Conservation (phyloP, 2,329 filamentous ascomycete genomes). For the Paraconiothyrium brasiliense region DNA sequence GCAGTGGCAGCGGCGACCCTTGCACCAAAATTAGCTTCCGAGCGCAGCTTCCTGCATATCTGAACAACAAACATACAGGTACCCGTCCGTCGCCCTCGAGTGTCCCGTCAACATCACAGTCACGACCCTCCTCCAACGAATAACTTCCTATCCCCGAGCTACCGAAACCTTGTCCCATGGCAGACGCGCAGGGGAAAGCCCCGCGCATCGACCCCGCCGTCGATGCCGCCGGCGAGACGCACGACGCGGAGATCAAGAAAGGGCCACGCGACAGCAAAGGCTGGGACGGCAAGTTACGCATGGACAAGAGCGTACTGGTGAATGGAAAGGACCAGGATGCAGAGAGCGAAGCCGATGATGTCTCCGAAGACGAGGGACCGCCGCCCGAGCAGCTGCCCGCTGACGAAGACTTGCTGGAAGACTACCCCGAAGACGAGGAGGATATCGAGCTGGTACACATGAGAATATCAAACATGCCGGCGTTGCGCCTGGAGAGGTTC, state of each 20-base stretch:
- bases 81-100: not conserved
- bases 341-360: constrained; percentile 78
- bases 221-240: constrained; percentile 29
- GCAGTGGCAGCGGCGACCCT: constrained; percentile 2
- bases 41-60: constrained; percentile 8
- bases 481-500: constrained; percentile 86
- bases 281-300: constrained; percentile 84
- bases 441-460: constrained; percentile 87
- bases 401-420: constrained; percentile 65
- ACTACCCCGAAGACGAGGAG: constrained; percentile 64
- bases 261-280: constrained; percentile 60
- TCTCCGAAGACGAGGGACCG: constrained; percentile 72
- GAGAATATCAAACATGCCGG: constrained; percentile 79
- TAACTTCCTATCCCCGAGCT: not conserved
- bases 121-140: not conserved
- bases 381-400: constrained; percentile 47
- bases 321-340: constrained; percentile 66
- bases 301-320: constrained; percentile 69
- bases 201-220: constrained; percentile 41
- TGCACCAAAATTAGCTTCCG: not conserved
- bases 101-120: not conserved
- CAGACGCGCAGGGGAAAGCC: constrained; percentile 32
- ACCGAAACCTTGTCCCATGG: constrained; percentile 27
- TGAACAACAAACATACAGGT: constrained; percentile 1
- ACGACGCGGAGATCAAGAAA: constrained; percentile 36